A percentile compares a stretch with the other conserved stretches of the same genome.
Evolutionary conservation across 2,329 filamentous ascomycete genomes (phyloP).

Genomic region (Xylaria sp.): DNA sequence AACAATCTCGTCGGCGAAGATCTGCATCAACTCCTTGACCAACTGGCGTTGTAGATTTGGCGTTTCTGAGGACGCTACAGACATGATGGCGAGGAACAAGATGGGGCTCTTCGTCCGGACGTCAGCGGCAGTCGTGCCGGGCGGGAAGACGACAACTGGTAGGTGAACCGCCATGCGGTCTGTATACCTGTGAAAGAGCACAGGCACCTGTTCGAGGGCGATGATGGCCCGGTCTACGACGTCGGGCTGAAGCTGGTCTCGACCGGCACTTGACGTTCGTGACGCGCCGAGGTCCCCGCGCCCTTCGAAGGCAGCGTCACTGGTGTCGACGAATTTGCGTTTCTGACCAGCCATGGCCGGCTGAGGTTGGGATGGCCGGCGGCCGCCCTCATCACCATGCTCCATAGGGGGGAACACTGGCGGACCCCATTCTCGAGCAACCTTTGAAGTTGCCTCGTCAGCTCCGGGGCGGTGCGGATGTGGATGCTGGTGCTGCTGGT

Average conservation of each 20-base stretch:
- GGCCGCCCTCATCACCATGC: constrained; percentile 33
- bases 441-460: constrained; percentile 5
- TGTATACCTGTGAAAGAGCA: constrained; percentile 69
- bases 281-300: constrained; percentile 41
- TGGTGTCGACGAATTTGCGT: constrained; percentile 52
- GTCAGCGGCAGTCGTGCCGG: constrained; percentile 63
- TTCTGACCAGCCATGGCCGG: constrained; percentile 53
- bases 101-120: constrained; percentile 70
- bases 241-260: constrained; percentile 56
- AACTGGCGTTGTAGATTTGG: constrained; percentile 69
- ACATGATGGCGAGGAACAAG: constrained; percentile 77
- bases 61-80: constrained; percentile 70
- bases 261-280: constrained; percentile 12
- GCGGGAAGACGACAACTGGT: constrained; percentile 70
- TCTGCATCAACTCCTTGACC: constrained; percentile 75
- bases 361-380: constrained; percentile 25
- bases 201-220: constrained; percentile 63
- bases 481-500: neutral
- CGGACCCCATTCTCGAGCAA: constrained; percentile 43
- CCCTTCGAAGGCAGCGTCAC: constrained; percentile 39
- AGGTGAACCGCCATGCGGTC: constrained; percentile 70
- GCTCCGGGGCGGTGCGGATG: constrained; percentile 5
- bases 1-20: constrained; percentile 79
- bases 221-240: constrained; percentile 70
- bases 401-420: constrained; percentile 35